phyloP scores from a whole-genome alignment of 176 grass and related monocot genomes.

The Chrysopogon serrulatus region DNA sequence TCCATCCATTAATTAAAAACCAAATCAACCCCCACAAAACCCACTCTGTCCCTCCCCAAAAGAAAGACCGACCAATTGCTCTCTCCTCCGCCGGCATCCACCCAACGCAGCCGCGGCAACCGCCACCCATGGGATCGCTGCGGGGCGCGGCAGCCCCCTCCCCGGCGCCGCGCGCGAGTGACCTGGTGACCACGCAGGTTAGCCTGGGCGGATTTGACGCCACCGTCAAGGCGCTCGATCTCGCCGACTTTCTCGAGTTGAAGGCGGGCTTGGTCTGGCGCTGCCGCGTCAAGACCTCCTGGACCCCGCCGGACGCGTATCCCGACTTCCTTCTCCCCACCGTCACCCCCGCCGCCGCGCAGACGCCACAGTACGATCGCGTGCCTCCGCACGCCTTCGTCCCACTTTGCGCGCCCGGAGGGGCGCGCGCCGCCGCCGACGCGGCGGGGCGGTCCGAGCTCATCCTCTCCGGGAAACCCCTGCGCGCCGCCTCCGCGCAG shows the following conservation, averaged over 20 bases:
- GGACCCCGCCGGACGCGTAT: conserved; percentile 60
- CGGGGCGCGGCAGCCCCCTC: neutral
- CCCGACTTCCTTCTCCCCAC: conserved; percentile 45
- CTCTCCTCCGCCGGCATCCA: neutral
- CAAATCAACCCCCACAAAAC: neutral
- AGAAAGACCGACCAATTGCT: neutral
- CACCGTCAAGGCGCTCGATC: conserved; percentile 35
- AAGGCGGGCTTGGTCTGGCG: conserved; percentile 81
- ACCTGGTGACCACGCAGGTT: conserved; percentile 60
- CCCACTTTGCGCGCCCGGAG: conserved; percentile 61
- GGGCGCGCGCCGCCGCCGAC: conserved; percentile 53
- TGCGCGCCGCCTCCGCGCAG: conserved; percentile 33
- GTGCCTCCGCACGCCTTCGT: conserved; percentile 87
- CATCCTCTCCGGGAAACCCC: conserved; percentile 22
- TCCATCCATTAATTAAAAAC: neutral
- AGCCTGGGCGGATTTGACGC: conserved; percentile 66
- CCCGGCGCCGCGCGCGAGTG: neutral
- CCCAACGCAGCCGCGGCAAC: neutral
- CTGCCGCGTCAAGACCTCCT: conserved; percentile 82
- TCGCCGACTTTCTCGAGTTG: conserved; percentile 53
- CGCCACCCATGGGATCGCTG: conserved; percentile 11
- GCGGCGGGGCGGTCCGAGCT: conserved; percentile 49
- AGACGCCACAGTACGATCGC: conserved; percentile 30
- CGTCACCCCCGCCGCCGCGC: neutral
- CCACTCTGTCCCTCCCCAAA: no score